phyloP scores from a whole-genome alignment of 768 basidiomycete species.

The Rhodotorula toruloides region DNA sequence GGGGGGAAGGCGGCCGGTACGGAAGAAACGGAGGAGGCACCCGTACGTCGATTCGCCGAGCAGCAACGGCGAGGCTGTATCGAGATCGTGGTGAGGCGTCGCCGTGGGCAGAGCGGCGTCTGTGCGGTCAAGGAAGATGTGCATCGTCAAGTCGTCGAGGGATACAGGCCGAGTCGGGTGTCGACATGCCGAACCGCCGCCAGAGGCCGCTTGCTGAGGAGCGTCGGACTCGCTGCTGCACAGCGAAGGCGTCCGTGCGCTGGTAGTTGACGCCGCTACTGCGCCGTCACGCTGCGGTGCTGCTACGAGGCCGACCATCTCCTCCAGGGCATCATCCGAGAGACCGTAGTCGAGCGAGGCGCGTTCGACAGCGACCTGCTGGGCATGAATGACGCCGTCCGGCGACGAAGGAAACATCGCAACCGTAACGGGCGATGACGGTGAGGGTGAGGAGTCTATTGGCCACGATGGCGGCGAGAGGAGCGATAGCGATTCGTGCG shows the following conservation, averaged over 20 bases:
- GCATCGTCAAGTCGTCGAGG: conserved; percentile 1
- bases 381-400: background rate
- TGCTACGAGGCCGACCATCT: too few species aligned
- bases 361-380: background rate
- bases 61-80: background rate
- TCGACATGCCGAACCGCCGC: too few species aligned
- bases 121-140: conserved; percentile 24
- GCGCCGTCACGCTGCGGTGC: too few species aligned
- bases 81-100: background rate
- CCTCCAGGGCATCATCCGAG: background rate
- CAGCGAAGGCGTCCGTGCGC: too few species aligned
- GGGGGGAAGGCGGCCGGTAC: background rate
- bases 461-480: background rate
- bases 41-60: conserved; percentile 4
- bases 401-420: conserved; percentile 6
- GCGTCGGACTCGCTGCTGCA: too few species aligned
- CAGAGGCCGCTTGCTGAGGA: too few species aligned
- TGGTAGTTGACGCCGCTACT: too few species aligned
- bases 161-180: background rate
- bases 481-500: background rate
- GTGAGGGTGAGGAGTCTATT: background rate
- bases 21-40: conserved; percentile 13
- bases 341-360: background rate
- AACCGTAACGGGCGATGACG: background rate
- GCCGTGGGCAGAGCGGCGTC: conserved; percentile 8